Evolutionary conservation across 768 basidiomycete genomes (phyloP).

Genomic region (Xanthoconium purpureum): DNA sequence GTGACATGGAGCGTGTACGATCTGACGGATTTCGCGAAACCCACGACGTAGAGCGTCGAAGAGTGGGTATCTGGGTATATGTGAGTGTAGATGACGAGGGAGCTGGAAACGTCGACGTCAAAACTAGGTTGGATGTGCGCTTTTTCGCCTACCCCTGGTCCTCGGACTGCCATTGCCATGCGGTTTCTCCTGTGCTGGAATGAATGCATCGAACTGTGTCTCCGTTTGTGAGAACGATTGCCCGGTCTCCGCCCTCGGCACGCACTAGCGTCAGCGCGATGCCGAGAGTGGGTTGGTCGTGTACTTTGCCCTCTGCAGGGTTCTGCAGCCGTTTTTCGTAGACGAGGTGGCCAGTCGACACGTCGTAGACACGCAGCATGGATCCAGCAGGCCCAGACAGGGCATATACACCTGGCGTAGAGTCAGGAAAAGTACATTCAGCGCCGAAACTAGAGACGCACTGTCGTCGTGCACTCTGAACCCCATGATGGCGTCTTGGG

Average conservation of each 20-base stretch:
- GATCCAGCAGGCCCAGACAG: slow-evolving; percentile 76
- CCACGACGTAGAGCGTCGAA: slow-evolving; percentile 54
- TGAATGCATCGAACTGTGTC: slow-evolving; percentile 53
- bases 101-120: slow-evolving; percentile 39
- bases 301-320: slow-evolving; percentile 39
- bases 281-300: slow-evolving; percentile 56
- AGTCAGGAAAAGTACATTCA: background rate
- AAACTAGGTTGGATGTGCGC: background rate
- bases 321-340: slow-evolving; percentile 63
- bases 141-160: slow-evolving; percentile 57
- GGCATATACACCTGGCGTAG: slow-evolving; percentile 55
- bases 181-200: slow-evolving; percentile 46
- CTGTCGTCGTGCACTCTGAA: slow-evolving; percentile 59
- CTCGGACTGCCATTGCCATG: slow-evolving; percentile 72
- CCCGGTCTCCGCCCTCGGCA: slow-evolving; percentile 25
- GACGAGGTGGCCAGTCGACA: slow-evolving; percentile 57
- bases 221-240: slow-evolving; percentile 56
- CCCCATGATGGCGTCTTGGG: slow-evolving; percentile 61
- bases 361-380: slow-evolving; percentile 66
- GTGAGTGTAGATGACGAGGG: slow-evolving; percentile 60
- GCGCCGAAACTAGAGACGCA: slow-evolving; percentile 34
- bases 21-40: slow-evolving; percentile 41
- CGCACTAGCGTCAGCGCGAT: slow-evolving; percentile 44
- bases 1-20: slow-evolving; percentile 67
- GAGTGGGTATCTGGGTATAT: slow-evolving; percentile 51